Evolutionary conservation across 352 stramenopile species (phyloP), one percentile per base, ranked within the genome.

Genomic region (Pythium sp.): DNA sequence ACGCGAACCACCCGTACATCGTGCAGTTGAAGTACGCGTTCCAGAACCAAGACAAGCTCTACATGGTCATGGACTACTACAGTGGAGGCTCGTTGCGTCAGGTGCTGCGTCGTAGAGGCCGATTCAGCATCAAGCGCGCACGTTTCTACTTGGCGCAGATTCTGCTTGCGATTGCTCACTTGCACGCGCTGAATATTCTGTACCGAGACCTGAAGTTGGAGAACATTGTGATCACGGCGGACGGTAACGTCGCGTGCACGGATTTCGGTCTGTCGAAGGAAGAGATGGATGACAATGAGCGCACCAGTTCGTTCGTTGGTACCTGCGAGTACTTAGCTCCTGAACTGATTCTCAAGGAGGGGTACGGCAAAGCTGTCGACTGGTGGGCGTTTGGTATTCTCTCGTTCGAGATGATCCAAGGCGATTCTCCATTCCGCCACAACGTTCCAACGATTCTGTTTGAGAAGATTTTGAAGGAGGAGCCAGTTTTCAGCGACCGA

Each of bases 21-120:
- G 83, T 91, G 11, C 83, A 90, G 73, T 73, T 91, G 11, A 77
- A 85, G 63, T 91, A 89, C 59, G 83, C 83, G 28, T 91, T 91
- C 73, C 83, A 91, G 71, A 91, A 90, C 71, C 81, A 89, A 58
- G 81, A 91, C 75, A 91, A 91, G 68, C 73, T 91, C 15, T 91
- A 91, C 72, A 91, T 91, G 83, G 83, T 91, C 49, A 91, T 91
- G 83, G 83, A 91, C 51, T 91, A 90, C 63, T 91, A 91, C 73
- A 90, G 81, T 64, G 83, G 83, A 62, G 83, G 83, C 11, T 90
- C 81, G 28, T 70, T 91, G 20, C 81, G 83, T 58, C 81, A 91
- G 59, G 81, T 90, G 49, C 72, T 91, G 65, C 81, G 83, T 47
- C 80, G 81, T 58, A 78, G 81, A 36, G 81, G 80, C 47, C 77